These are phyloP conservation scores for Trypanosoma conorhini DNA, from an alignment of 208 protist genomes.

Conservation along the genomic window DNA sequence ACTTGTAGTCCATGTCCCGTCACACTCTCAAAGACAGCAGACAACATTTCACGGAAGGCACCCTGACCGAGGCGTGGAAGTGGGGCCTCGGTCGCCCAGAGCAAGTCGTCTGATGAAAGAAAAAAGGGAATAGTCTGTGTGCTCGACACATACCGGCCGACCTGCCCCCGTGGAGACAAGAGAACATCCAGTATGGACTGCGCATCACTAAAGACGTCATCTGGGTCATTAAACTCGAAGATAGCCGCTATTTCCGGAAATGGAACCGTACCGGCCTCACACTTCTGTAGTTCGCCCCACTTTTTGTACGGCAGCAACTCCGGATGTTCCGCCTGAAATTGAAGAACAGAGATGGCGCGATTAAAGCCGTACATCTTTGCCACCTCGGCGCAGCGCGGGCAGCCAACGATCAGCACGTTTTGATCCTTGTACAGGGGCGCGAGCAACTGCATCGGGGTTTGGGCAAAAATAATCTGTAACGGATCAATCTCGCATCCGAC, in stretches of 20 bases:
- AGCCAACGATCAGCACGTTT: conserved; percentile 72
- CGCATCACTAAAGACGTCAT: conserved; percentile 80
- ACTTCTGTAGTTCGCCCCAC: conserved; percentile 42
- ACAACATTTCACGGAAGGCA: conserved; percentile 83
- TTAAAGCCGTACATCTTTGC: conserved; percentile 74
- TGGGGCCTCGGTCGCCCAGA: conserved; percentile 70
- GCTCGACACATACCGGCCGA: conserved; percentile 53
- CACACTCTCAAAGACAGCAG: conserved; percentile 76
- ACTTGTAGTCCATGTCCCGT: conserved; percentile 68
- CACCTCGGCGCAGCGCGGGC: conserved; percentile 43
- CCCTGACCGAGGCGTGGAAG: conserved; percentile 80
- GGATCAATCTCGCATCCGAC: conserved; percentile 52
- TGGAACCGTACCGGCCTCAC: conserved; percentile 30
- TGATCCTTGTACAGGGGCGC: conserved; percentile 42
- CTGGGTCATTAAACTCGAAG: conserved; percentile 69
- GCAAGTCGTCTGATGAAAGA: conserved; percentile 66
- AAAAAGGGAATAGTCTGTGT: conserved; percentile 76
- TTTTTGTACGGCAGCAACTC: conserved; percentile 76
- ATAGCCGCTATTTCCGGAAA: conserved; percentile 66
- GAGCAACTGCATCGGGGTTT: conserved; percentile 83
- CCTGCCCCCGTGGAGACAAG: conserved; percentile 51
- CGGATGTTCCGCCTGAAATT: conserved; percentile 76
- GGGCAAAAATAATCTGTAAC: conserved; percentile 65
- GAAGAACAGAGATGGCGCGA: conserved; percentile 59
- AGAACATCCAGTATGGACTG: conserved; percentile 81